phyloP scores from a whole-genome alignment of 2,329 filamentous ascomycete genomes.

The Talaromyces albobiverticillius region DNA sequence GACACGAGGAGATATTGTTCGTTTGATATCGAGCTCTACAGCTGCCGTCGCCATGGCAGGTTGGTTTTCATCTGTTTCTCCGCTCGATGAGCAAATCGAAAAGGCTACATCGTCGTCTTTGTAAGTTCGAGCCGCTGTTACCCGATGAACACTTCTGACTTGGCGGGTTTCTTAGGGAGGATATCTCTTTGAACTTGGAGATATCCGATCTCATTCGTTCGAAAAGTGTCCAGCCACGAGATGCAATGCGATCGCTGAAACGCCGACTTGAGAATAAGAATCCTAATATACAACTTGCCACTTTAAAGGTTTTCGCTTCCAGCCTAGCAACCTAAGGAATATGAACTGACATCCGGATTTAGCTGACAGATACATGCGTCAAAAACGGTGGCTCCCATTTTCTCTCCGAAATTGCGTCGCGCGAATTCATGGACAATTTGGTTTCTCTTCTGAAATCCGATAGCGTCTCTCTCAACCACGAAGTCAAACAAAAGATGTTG shows the following conservation, averaged over 20 bases:
- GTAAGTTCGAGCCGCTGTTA: slow-evolving; percentile 51
- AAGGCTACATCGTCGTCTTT: slow-evolving; percentile 91
- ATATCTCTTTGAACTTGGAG: slow-evolving; percentile 95
- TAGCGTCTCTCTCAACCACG: slow-evolving; percentile 71
- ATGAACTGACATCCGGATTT: slow-evolving; percentile 5
- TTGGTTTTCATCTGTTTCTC: slow-evolving; percentile 92
- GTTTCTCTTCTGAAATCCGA: slow-evolving; percentile 83
- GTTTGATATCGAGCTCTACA: neutral
- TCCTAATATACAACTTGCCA: slow-evolving; percentile 91
- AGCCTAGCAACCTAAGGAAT: slow-evolving; percentile 19
- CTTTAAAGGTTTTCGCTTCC: slow-evolving; percentile 67
- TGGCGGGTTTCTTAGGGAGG: slow-evolving; percentile 61
- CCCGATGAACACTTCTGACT: slow-evolving; percentile 8
- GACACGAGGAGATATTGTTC: neutral
- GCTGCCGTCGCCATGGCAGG: slow-evolving; percentile 72
- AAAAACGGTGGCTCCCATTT: slow-evolving; percentile 98
- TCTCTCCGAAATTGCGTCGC: slow-evolving; percentile 87
- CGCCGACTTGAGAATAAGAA: slow-evolving; percentile 95
- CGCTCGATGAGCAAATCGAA: slow-evolving; percentile 95
- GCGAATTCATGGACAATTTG: slow-evolving; percentile 98
- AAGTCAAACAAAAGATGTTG: slow-evolving; percentile 86
- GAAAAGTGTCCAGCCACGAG: slow-evolving; percentile 94
- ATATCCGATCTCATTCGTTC: slow-evolving; percentile 97
- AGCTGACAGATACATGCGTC: slow-evolving; percentile 96
- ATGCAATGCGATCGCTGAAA: slow-evolving; percentile 96